Percentiles rank a stretch among this genome's conserved stretches.
phyloP scores from a whole-genome alignment of 2,329 filamentous ascomycete species.

The Cladophialophora exuberans region DNA sequence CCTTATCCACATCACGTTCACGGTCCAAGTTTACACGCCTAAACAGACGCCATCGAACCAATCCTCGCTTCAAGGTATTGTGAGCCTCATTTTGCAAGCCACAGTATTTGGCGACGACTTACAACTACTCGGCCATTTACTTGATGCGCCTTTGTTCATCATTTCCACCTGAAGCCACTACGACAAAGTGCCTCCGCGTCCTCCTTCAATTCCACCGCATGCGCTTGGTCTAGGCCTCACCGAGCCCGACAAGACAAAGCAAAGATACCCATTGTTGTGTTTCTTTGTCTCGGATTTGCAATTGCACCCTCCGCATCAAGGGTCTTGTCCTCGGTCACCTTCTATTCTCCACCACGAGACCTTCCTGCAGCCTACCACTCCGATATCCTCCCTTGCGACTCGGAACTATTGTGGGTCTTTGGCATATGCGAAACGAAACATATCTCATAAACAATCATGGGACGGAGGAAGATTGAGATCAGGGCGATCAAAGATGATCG shows the following conservation, averaged over 20 bases:
- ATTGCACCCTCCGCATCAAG: neutral
- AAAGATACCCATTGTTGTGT: neutral
- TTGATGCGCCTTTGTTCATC: constrained; percentile 12
- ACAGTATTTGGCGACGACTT: constrained; percentile 6
- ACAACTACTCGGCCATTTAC: constrained; percentile 4
- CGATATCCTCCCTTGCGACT: neutral
- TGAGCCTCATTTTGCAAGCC: constrained; percentile 20
- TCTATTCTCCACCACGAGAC: constrained; percentile 2
- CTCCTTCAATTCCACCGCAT: constrained; percentile 7
- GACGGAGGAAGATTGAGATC: constrained; percentile 99
- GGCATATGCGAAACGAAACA: constrained; percentile 16
- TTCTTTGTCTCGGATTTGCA: constrained; percentile 13
- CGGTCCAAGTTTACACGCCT: constrained; percentile 16
- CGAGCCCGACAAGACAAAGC: neutral
- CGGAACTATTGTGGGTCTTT: neutral
- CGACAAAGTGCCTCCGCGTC: constrained; percentile 6
- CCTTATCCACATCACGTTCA: constrained; percentile 24
- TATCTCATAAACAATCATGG: constrained; percentile 64
- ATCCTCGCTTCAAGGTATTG: constrained; percentile 5
- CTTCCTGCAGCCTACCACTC: neutral
- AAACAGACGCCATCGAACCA: constrained; percentile 18
- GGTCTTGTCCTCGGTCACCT: constrained; percentile 7
- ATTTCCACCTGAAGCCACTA: neutral
- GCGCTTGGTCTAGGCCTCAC: neutral
- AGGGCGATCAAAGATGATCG: constrained; percentile 99